Base-by-base conservation (phyloP, 306 rosid genomes). In the Alnus rubra region DNA sequence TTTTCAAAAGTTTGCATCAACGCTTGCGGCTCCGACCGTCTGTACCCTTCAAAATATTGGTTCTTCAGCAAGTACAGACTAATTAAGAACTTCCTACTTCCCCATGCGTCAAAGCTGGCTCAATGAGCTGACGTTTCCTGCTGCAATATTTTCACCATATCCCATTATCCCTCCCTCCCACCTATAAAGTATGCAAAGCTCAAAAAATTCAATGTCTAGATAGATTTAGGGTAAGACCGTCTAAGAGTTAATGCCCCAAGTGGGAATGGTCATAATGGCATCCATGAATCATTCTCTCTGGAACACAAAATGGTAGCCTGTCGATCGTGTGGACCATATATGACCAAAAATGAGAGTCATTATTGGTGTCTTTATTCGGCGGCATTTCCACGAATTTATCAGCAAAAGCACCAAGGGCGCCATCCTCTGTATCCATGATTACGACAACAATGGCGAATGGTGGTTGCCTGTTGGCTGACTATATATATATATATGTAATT, bases 361-460 rank as follows among this genome's bases (percentile, higher is more conserved):
- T 42, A 5, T 39, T 39, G 7, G 45, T 42, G 45, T 42, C 45
- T 42, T 42, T 42, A 42, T 42, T 5, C 45, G 45, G 8, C 52
- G 14, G 52, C 3, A 49, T 49, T 49, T 49, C 52, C 0, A 9
- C 4, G 8, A 45, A 5, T 8, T 3, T 3, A 5, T 45, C 7
- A 45, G 49, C 9, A 4, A 8, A 1, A 45, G 49, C 49, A 45
- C 10, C 49, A 45, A 45, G 1, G 49, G 9, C 9, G 9, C 9
- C 28, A 23, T 23, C 9, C 9, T 9, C 78, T 70, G 31, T 67
- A 69, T 62, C 42, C 81, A 63, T 55, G 78, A 78, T 81, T 51
- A 35, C 74, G 80, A 80, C 72, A 39, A 49, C 39, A 7, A 35
- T 42, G 0, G 69, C 42, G 2, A 30, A 77, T 77, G 80, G 58